phyloP scores from a whole-genome alignment of 306 rosid genomes.

The Senna siamea region DNA sequence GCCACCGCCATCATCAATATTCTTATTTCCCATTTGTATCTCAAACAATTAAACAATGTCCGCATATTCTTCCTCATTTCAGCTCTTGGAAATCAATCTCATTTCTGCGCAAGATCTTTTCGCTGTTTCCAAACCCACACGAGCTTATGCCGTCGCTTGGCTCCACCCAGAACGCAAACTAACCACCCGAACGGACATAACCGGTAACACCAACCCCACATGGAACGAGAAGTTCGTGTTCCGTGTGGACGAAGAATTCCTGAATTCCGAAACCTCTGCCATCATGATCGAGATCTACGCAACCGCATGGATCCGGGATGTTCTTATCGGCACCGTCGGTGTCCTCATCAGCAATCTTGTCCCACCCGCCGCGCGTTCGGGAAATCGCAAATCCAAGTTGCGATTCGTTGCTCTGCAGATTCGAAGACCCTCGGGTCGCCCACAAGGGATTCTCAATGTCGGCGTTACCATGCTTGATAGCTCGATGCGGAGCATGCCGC shows the following conservation, averaged over 20 bases:
- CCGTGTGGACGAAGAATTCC: conserved; percentile 58
- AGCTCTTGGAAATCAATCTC: conserved; percentile 65
- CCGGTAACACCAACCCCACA: conserved; percentile 60
- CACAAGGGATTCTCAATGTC: conserved; percentile 67
- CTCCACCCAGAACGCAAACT: conserved; percentile 62
- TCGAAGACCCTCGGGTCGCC: conserved; percentile 78
- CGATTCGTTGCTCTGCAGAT: conserved; percentile 66
- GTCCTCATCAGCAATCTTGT: conserved; percentile 51
- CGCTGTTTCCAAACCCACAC: conserved; percentile 55
- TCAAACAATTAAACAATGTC: too few species aligned
- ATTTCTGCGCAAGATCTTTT: conserved; percentile 68
- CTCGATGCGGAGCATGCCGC: conserved; percentile 66
- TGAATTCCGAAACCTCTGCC: conserved; percentile 42
- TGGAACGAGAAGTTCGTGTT: conserved; percentile 90
- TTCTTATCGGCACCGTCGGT: conserved; percentile 60
- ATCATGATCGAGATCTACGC: conserved; percentile 71
- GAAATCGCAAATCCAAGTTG: conserved; percentile 46
- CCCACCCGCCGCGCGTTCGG: conserved; percentile 15
- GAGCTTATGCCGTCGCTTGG: conserved; percentile 81
- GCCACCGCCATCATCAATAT: too few species aligned
- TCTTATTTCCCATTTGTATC: too few species aligned
- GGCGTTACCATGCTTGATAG: conserved; percentile 62
- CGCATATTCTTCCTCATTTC: conserved; percentile 27
- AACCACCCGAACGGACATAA: conserved; percentile 55
- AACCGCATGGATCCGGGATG: conserved; percentile 62